These are phyloP conservation scores for Colletotrichum endophyticum DNA, from an alignment of 2,329 filamentous ascomycete genomes.

Conservation along the genomic window DNA sequence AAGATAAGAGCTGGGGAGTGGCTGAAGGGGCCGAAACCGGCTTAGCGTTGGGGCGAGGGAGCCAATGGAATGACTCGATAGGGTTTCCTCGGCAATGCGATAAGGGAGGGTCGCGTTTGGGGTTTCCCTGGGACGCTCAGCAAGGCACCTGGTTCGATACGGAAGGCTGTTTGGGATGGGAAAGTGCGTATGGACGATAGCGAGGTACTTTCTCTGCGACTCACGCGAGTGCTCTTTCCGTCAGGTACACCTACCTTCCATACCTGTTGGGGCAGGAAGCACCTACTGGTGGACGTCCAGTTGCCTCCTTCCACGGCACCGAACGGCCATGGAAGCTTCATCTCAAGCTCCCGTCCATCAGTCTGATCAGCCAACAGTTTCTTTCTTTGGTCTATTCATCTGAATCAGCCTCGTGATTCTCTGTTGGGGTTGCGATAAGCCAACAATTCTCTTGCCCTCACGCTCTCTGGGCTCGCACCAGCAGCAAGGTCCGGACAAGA, in stretches of 20 bases:
- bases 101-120: constrained; percentile 23
- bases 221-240: neutral
- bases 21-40: constrained; percentile 26
- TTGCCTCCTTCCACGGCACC: neutral
- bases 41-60: constrained; percentile 25
- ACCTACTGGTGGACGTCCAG: neutral
- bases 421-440: neutral
- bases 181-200: constrained; percentile 12
- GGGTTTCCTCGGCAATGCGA: constrained; percentile 32
- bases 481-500: neutral
- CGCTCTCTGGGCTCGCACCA: neutral
- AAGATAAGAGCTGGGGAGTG: constrained; percentile 23
- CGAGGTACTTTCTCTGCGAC: neutral
- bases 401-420: neutral
- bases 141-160: constrained; percentile 8
- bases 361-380: neutral
- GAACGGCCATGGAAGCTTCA: neutral
- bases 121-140: constrained; percentile 9
- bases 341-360: neutral
- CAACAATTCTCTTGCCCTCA: neutral
- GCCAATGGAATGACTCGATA: constrained; percentile 28
- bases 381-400: neutral
- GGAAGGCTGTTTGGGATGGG: constrained; percentile 4
- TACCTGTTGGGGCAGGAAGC: neutral
- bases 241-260: neutral